phyloP scores from a whole-genome alignment of 805 yeast species.

The Candida incommunis region DNA sequence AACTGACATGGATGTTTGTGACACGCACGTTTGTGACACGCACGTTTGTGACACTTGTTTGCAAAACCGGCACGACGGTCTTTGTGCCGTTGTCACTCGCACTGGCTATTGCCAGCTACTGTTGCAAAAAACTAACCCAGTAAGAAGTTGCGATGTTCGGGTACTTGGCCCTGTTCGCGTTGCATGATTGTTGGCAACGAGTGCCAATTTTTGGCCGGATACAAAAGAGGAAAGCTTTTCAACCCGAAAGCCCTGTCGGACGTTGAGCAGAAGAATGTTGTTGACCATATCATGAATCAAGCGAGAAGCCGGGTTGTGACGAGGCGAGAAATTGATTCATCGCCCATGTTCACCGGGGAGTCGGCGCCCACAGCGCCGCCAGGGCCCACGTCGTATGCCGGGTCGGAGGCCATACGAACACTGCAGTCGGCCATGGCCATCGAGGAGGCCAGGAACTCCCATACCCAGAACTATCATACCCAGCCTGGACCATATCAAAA shows the following conservation, averaged over 20 bases:
- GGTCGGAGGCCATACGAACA: too few species aligned
- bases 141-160: background rate
- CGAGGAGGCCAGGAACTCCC: too few species aligned
- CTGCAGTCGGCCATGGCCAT: too few species aligned
- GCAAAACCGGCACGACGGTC: too few species aligned
- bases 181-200: constrained; percentile 1
- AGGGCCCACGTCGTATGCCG: background rate
- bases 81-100: too few species aligned
- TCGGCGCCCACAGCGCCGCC: background rate
- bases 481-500: too few species aligned
- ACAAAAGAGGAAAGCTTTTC: constrained; percentile 1
- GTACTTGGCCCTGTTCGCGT: background rate
- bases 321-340: background rate
- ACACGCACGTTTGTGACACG: background rate
- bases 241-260: background rate
- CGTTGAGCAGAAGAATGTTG: background rate
- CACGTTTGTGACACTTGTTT: too few species aligned
- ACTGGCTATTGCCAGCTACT: too few species aligned
- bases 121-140: constrained; percentile 1
- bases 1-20: too few species aligned
- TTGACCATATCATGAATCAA: background rate
- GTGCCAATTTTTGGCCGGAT: background rate
- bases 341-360: constrained; percentile 1
- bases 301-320: background rate
- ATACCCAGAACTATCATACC: background rate